These are phyloP conservation scores for Cucurbita argyrosperma DNA, from an alignment of 306 rosid genomes.

Conservation along the genomic window DNA sequence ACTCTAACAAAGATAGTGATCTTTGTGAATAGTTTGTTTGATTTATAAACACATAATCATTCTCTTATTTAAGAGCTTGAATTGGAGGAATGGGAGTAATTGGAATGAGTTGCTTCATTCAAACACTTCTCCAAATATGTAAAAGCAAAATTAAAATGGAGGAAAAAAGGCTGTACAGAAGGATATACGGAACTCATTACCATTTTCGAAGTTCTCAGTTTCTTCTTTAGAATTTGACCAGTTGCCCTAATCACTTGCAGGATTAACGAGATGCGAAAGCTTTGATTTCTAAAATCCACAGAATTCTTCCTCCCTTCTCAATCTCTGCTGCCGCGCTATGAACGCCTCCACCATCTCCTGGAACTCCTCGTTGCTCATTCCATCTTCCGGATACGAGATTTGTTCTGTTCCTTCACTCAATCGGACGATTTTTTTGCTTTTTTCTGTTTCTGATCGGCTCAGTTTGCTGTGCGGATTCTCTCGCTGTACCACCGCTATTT, in stretches of 20 bases:
- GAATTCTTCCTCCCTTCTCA: conserved; percentile 38
- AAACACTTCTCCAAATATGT: background rate
- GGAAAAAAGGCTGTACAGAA: background rate
- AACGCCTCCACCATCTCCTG: conserved; percentile 63
- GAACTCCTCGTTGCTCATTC: conserved; percentile 69
- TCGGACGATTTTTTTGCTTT: conserved; percentile 3
- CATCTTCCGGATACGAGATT: conserved; percentile 32
- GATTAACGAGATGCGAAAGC: background rate
- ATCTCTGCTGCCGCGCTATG: conserved; percentile 65
- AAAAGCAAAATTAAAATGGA: background rate
- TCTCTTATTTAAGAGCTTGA: too few species aligned
- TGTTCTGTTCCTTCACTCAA: background rate
- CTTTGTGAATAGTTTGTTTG: too few species aligned
- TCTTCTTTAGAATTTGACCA: too few species aligned
- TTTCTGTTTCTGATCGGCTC: conserved; percentile 43
- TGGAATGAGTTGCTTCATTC: background rate
- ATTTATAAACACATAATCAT: too few species aligned
- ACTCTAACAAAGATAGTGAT: too few species aligned
- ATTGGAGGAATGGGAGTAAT: background rate
- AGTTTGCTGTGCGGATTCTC: conserved; percentile 21
- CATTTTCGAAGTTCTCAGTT: background rate
- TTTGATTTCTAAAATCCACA: background rate
- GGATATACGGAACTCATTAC: background rate
- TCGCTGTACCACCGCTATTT: background rate
- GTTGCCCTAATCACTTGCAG: background rate